Percentiles rank a stretch among this genome's conserved stretches.
phyloP scores from a whole-genome alignment of 768 basidiomycete species.

The Strobilomyces dryophilus region DNA sequence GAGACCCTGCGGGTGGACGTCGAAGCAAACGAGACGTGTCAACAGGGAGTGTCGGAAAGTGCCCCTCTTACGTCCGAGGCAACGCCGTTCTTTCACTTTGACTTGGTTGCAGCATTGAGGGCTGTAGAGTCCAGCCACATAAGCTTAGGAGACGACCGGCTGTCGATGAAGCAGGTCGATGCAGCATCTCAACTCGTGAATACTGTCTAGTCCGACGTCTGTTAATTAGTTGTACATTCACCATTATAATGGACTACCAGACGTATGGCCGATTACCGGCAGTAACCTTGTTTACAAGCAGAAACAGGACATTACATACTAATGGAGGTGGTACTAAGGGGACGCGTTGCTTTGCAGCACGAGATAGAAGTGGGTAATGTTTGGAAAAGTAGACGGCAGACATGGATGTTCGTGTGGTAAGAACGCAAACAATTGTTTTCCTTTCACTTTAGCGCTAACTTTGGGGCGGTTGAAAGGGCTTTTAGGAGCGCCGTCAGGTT shows the following conservation, averaged over 20 bases:
- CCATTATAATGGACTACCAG: background rate
- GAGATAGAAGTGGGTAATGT: too few species aligned
- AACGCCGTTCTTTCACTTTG: conserved; percentile 91
- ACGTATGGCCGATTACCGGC: too few species aligned
- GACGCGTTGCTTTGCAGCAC: too few species aligned
- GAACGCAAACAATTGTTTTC: too few species aligned
- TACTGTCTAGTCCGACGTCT: background rate
- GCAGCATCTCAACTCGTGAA: background rate
- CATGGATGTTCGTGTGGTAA: too few species aligned
- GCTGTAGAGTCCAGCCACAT: conserved; percentile 52
- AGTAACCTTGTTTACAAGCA: too few species aligned
- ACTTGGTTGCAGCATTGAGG: conserved; percentile 65
- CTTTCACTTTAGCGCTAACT: too few species aligned
- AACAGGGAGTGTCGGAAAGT: background rate
- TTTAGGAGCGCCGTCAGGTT: too few species aligned
- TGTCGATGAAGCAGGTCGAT: conserved; percentile 8
- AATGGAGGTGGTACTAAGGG: too few species aligned
- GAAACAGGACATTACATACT: too few species aligned
- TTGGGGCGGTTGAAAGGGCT: too few species aligned
- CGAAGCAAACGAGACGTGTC: conserved; percentile 29
- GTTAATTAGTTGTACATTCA: background rate
- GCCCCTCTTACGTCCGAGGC: conserved; percentile 43
- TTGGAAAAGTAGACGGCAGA: too few species aligned
- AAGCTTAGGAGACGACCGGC: conserved; percentile 4
- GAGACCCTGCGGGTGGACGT: conserved; percentile 23